These are phyloP conservation scores for Naematelia encephala DNA, from an alignment of 768 basidiomycete species.

Conservation along the genomic window DNA sequence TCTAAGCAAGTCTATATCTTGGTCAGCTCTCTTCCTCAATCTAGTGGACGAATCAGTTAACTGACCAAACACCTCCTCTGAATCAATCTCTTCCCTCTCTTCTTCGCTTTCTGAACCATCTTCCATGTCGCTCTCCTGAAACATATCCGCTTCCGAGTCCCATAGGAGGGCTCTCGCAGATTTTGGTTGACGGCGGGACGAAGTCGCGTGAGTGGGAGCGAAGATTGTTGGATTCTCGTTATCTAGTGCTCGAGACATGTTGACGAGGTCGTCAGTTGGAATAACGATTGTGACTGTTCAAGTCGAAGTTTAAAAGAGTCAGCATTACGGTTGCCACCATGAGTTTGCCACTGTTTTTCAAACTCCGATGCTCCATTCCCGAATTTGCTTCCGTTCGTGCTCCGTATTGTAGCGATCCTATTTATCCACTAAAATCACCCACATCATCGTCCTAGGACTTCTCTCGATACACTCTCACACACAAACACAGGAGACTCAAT, in stretches of 20 bases:
- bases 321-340: neutral
- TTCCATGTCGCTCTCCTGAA: conserved; percentile 4
- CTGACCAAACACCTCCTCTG: conserved; percentile 86
- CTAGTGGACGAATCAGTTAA: neutral
- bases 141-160: conserved; percentile 13
- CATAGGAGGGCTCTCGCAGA: conserved; percentile 52
- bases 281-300: neutral
- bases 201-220: conserved; percentile 37
- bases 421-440: neutral
- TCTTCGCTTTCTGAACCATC: conserved; percentile 43
- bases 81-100: conserved; percentile 64
- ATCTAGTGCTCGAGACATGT: conserved; percentile 51
- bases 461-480: no score
- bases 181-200: conserved; percentile 45
- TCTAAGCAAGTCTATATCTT: conserved; percentile 71
- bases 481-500: no score
- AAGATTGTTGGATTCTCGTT: conserved; percentile 91
- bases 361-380: neutral
- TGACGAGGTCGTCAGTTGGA: conserved; percentile 5
- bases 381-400: neutral
- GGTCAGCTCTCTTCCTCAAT: neutral
- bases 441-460: no score
- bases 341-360: neutral
- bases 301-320: neutral
- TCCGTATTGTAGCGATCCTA: neutral